Evolutionary conservation across 768 basidiomycete species (phyloP).

Genomic region (Boletus vermiculosoides): DNA sequence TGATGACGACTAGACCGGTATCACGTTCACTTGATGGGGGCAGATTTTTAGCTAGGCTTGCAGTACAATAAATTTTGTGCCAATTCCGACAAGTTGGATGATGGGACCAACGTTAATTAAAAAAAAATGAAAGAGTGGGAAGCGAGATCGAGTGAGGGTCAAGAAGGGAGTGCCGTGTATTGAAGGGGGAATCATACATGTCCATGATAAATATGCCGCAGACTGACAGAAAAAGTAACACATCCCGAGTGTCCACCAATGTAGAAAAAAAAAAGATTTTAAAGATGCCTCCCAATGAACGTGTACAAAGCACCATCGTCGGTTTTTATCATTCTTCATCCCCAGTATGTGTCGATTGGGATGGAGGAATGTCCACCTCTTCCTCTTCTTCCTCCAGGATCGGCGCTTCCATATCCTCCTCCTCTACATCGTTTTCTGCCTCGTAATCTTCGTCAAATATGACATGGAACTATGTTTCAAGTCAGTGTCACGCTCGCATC

Average conservation of each 20-base stretch:
- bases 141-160: slow-evolving; percentile 5
- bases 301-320: slow-evolving; percentile 11
- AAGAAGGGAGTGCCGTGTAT: slow-evolving; percentile 10
- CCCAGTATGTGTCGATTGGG: slow-evolving; percentile 23
- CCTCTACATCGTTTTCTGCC: slow-evolving; percentile 52
- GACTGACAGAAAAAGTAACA: slow-evolving; percentile 19
- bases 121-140: neutral
- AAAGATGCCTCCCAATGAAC: slow-evolving; percentile 7
- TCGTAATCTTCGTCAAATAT: slow-evolving; percentile 76
- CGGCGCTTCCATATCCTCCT: slow-evolving; percentile 63
- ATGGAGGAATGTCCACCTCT: slow-evolving; percentile 39
- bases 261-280: slow-evolving; percentile 1
- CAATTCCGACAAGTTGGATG: slow-evolving; percentile 20
- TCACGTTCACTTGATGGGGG: slow-evolving; percentile 7
- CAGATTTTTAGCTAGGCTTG: slow-evolving; percentile 19
- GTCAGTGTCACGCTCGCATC: neutral
- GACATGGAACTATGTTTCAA: slow-evolving; percentile 48
- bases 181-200: slow-evolving; percentile 27
- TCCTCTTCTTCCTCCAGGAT: slow-evolving; percentile 62
- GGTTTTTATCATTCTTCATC: slow-evolving; percentile 21
- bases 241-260: slow-evolving; percentile 24
- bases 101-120: slow-evolving; percentile 13
- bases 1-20: slow-evolving; percentile 49
- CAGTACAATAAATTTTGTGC: slow-evolving; percentile 28
- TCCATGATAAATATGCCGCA: slow-evolving; percentile 33